Conservation (phyloP, 2,329 filamentous ascomycete genomes). For the Cadophora sp. region DNA sequence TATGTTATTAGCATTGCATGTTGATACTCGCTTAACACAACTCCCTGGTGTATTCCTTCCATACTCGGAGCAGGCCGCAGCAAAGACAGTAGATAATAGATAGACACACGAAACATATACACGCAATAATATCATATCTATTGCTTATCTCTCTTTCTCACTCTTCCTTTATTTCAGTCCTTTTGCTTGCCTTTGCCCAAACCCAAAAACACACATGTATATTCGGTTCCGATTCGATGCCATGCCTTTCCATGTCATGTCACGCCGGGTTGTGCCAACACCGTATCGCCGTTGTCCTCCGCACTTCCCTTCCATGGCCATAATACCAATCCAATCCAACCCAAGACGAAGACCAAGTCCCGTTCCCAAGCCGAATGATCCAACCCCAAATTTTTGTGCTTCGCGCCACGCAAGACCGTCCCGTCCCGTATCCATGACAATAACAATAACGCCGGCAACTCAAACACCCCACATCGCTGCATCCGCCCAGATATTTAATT, state of each 20-base stretch:
- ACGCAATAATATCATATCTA: conserved; percentile 9
- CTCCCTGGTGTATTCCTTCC: no score
- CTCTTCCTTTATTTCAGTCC: not conserved
- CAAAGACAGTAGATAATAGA: no score
- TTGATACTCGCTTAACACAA: not conserved
- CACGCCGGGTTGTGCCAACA: not conserved
- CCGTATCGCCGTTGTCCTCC: not conserved
- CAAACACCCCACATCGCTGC: not conserved
- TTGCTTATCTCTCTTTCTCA: not conserved
- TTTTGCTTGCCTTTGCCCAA: not conserved
- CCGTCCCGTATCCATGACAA: not conserved
- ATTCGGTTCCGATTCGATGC: not conserved
- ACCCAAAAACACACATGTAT: conserved; percentile 1
- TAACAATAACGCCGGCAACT: conserved; percentile 2
- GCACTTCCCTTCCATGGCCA: not conserved
- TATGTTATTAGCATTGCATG: not conserved
- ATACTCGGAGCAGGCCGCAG: not conserved
- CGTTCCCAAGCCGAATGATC: conserved; percentile 2
- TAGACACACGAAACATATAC: not conserved
- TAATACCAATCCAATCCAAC: not conserved
- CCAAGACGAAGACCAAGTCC: not conserved
- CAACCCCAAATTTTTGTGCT: conserved; percentile 3
- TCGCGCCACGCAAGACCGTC: conserved; percentile 1
- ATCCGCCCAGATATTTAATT: not conserved
- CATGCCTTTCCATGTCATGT: not conserved